These are phyloP conservation scores for Colletotrichum tanaceti DNA, from an alignment of 2,329 filamentous ascomycete species.

Conservation along the genomic window DNA sequence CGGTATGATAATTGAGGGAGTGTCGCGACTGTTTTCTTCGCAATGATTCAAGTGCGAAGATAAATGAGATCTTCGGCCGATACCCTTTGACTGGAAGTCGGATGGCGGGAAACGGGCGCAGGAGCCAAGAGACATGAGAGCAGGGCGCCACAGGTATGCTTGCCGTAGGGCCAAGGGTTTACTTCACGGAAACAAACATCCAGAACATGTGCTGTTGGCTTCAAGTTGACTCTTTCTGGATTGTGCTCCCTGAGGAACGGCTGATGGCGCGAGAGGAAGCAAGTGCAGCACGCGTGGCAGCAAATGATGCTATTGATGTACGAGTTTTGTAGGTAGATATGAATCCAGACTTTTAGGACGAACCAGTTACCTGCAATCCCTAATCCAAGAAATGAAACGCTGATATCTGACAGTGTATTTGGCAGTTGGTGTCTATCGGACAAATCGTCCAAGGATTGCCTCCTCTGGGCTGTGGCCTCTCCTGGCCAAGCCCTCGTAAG, in stretches of 20 bases:
- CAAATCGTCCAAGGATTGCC: not conserved
- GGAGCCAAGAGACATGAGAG: not conserved
- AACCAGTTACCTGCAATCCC: not conserved
- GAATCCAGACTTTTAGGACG: not conserved
- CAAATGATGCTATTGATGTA: not conserved
- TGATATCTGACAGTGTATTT: not conserved
- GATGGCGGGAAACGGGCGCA: not conserved
- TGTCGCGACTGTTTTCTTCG: not conserved
- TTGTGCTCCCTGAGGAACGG: not conserved
- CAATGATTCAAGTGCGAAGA: not conserved
- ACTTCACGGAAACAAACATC: not conserved
- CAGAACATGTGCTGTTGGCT: not conserved
- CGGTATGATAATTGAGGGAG: constrained; percentile 20
- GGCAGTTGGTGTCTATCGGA: not conserved
- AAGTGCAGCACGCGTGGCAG: not conserved
- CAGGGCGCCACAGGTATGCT: not conserved
- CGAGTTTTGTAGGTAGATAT: constrained; percentile 4
- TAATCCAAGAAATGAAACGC: not conserved
- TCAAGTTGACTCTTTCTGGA: not conserved
- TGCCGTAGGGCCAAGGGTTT: not conserved
- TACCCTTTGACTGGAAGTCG: not conserved
- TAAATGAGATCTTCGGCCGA: not conserved
- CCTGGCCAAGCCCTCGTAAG: not conserved
- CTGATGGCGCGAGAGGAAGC: not conserved
- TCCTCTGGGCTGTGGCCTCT: not conserved